A percentile compares a stretch with the other conserved stretches of the same genome.
phyloP scores from a whole-genome alignment of 495 filamentous ascomycete species.

The Xylaria acuta region DNA sequence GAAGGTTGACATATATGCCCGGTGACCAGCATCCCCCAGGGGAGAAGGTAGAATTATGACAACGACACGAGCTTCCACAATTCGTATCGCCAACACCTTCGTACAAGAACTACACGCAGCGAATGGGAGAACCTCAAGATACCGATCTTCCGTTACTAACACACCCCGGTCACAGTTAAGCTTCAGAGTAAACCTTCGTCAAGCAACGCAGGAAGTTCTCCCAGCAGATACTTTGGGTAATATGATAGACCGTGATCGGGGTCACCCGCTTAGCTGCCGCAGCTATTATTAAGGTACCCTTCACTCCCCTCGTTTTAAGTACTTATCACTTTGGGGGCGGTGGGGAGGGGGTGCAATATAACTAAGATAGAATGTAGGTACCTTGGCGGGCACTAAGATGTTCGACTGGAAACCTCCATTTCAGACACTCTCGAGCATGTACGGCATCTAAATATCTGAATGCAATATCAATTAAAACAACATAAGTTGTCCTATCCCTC shows the following conservation, averaged over 20 bases:
- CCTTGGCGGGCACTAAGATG: background rate
- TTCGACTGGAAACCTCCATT: background rate
- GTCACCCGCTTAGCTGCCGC: background rate
- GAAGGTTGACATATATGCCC: background rate
- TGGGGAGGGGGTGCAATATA: too few species aligned
- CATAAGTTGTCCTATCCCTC: constrained; percentile 27
- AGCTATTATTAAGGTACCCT: background rate
- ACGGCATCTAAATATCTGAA: constrained; percentile 12
- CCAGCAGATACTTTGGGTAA: background rate
- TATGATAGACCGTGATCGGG: background rate
- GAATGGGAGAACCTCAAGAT: background rate
- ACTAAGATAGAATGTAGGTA: background rate
- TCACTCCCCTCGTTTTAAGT: background rate
- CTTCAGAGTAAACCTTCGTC: background rate
- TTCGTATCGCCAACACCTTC: background rate
- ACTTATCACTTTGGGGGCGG: too few species aligned
- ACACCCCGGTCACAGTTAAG: background rate
- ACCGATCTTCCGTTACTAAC: background rate
- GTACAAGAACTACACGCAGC: background rate
- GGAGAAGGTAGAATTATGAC: background rate
- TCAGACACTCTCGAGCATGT: background rate
- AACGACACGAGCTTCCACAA: background rate
- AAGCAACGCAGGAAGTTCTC: background rate
- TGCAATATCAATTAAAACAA: constrained; percentile 29
- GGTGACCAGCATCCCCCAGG: background rate